Base-by-base conservation (phyloP, 164 flowering plant genomes). In the Kingdonia uniflora region DNA sequence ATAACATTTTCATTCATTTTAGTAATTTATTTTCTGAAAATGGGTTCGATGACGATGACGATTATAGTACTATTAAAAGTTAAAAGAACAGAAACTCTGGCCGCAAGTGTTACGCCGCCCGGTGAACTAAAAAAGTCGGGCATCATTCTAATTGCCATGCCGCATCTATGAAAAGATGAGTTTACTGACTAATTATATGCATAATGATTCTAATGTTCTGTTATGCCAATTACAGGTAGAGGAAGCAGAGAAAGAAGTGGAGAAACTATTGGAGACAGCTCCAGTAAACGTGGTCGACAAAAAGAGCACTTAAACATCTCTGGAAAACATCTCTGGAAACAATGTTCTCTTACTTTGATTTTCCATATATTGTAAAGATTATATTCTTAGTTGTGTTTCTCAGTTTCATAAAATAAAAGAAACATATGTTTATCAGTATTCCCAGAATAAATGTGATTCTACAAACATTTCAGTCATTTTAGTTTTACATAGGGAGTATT, bases 181-280 rank as follows among this genome's bases (percentile, higher is more conserved):
- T n/a, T n/a, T n/a, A n/a, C n/a, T n/a, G n/a, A n/a, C 19, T 17
- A 43, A 6, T 47, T 12, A 13, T 10, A 17, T n/a, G 13, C 6
- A 47, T 12, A 47, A 6, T 2, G 29, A 13, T 21, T 11, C 51
- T 47, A 21, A 23, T n/a, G n/a, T 49, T 14, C 19, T 7, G 6
- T 25, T 37, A 13, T 49, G 37, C 33, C 3, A 39, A 38, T 15
- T 58, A 59, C 70, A 70, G 74, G 65, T 62, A 11, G 59, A 70
- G 37, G 67, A 62, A 55, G n/a, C 33, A n/a, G 52, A 49, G 37
- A 60, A 65, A n/a, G 24, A 59, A 29, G 19, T 59, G 48, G 66
- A 62, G 24, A 29, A 52, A 12, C 19, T 58, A 14, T 14, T 58
- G 4, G 56, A 58, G 10, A 39, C 53, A 15, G 29, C 19, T 20